phyloP scores from a whole-genome alignment of 306 rosid genomes.

The Purshia tridentata region DNA sequence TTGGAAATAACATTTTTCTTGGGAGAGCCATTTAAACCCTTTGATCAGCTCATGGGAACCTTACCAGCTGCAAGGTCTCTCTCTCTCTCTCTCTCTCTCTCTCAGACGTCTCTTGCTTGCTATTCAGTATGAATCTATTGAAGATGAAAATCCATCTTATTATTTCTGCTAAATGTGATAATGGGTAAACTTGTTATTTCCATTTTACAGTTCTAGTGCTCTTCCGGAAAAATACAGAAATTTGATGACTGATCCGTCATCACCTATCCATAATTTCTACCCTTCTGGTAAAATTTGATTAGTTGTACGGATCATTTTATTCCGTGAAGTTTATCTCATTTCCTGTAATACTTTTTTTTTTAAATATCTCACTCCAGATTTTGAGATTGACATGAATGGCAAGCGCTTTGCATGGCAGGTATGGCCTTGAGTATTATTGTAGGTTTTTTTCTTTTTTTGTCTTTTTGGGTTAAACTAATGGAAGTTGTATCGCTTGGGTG shows the following conservation, averaged over 20 bases:
- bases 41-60: slow-evolving; percentile 99
- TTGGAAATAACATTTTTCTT: slow-evolving; percentile 84
- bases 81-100: slow-evolving; percentile 15
- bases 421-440: slow-evolving; percentile 5
- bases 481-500: slow-evolving; percentile 6
- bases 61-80: slow-evolving; percentile 87
- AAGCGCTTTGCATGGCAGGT: slow-evolving; percentile 99
- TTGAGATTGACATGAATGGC: slow-evolving; percentile 98
- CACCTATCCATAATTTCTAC: slow-evolving; percentile 73
- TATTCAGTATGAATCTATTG: background rate
- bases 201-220: slow-evolving; percentile 75
- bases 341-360: slow-evolving; percentile 6
- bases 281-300: slow-evolving; percentile 68
- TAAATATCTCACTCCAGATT: slow-evolving; percentile 44
- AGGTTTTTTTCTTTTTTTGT: background rate
- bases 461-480: slow-evolving; percentile 21
- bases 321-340: slow-evolving; percentile 19
- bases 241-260: slow-evolving; percentile 79
- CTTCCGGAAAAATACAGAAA: slow-evolving; percentile 79
- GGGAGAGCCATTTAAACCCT: slow-evolving; percentile 92
- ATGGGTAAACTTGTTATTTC: slow-evolving; percentile 20
- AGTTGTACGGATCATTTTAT: slow-evolving; percentile 18
- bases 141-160: background rate
- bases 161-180: background rate
- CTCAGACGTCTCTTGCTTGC: background rate